These are phyloP conservation scores for Agroathelia rolfsii DNA, from an alignment of 1,284 basidiomycete species.

Conservation along the genomic window DNA sequence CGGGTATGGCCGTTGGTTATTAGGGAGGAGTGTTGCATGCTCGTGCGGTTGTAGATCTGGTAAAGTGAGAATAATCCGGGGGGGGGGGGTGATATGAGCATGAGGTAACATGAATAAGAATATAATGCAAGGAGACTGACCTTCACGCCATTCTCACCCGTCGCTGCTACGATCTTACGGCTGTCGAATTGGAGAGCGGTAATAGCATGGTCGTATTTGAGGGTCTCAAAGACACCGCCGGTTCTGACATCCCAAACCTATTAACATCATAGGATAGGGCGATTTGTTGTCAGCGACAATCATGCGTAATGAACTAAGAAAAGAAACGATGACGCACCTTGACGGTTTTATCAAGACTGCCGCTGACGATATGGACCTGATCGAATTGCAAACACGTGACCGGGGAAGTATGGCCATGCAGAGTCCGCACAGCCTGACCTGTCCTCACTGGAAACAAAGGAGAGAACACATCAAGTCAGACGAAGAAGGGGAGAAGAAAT, in stretches of 20 bases:
- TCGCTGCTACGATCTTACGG: constrained; percentile 88
- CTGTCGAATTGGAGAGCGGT: constrained; percentile 93
- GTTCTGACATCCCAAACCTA: constrained; percentile 97
- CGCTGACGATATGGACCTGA: constrained; percentile 87
- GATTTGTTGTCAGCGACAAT: too few relatives aligned
- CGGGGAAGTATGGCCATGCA: constrained; percentile 89
- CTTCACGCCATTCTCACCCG: constrained; percentile 89
- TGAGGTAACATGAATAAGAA: constrained; percentile 1
- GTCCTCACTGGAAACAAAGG: constrained; percentile 70
- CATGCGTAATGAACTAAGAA: constrained; percentile 5
- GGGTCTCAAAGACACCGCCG: constrained; percentile 80
- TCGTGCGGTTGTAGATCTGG: constrained; percentile 93
- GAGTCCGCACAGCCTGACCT: constrained; percentile 90
- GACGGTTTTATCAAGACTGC: constrained; percentile 90
- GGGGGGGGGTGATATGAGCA: constrained; percentile 5
- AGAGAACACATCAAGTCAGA: constrained; percentile 8
- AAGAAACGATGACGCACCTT: constrained; percentile 41
- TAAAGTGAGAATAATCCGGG: background rate
- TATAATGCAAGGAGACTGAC: constrained; percentile 29
- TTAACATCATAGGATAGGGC: constrained; percentile 3
- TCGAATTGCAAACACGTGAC: constrained; percentile 97
- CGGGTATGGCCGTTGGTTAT: constrained; percentile 86
- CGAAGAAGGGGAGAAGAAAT: constrained; percentile 1
- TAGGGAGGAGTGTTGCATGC: constrained; percentile 79
- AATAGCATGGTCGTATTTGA: constrained; percentile 86